Evolutionary conservation across 2,329 filamentous ascomycete genomes (phyloP).

Genomic region (Phyllachora maydis): DNA sequence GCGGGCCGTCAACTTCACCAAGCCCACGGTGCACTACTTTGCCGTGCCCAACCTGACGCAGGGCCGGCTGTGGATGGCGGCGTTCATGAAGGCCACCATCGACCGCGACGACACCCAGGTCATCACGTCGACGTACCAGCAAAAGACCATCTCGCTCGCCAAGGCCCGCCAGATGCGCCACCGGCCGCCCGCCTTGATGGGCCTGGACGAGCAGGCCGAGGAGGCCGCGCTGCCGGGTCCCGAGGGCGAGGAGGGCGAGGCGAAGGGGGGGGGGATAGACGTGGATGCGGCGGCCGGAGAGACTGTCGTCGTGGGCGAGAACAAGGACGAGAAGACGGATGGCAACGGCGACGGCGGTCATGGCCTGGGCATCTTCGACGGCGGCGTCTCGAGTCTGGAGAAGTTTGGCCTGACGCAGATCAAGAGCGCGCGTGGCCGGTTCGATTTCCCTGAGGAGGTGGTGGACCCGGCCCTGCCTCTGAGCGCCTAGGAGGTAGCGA

Average conservation of each 20-base stretch:
- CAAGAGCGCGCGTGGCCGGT: slow-evolving; percentile 10
- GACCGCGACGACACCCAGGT: slow-evolving; percentile 67
- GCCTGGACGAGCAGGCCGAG: slow-evolving; percentile 35
- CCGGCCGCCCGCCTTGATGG: slow-evolving; percentile 70
- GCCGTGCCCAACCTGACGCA: slow-evolving; percentile 79
- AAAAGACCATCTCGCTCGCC: slow-evolving; percentile 82
- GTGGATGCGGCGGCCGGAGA: slow-evolving; percentile 5
- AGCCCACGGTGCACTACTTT: slow-evolving; percentile 94
- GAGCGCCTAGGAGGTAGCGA: slow-evolving; percentile 11
- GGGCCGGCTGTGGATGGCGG: slow-evolving; percentile 93
- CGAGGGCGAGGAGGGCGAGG: slow-evolving; percentile 7
- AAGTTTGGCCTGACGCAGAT: slow-evolving; percentile 13
- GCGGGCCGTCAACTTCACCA: slow-evolving; percentile 89
- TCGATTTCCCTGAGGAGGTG: slow-evolving; percentile 5
- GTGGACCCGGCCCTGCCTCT: slow-evolving; percentile 9
- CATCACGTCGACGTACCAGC: slow-evolving; percentile 83
- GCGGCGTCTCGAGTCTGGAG: slow-evolving; percentile 20
- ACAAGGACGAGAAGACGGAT: slow-evolving; percentile 4
- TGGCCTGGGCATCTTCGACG: slow-evolving; percentile 21
- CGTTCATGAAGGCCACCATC: slow-evolving; percentile 96
- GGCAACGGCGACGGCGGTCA: slow-evolving; percentile 8
- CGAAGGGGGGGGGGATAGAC: slow-evolving; percentile 3
- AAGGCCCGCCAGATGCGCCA: slow-evolving; percentile 80
- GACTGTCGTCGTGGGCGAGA: slow-evolving; percentile 3
- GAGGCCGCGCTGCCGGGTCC: too few species aligned